These are phyloP conservation scores for Cordyceps militaris DNA, from an alignment of 2,329 filamentous ascomycete genomes.

Conservation along the genomic window DNA sequence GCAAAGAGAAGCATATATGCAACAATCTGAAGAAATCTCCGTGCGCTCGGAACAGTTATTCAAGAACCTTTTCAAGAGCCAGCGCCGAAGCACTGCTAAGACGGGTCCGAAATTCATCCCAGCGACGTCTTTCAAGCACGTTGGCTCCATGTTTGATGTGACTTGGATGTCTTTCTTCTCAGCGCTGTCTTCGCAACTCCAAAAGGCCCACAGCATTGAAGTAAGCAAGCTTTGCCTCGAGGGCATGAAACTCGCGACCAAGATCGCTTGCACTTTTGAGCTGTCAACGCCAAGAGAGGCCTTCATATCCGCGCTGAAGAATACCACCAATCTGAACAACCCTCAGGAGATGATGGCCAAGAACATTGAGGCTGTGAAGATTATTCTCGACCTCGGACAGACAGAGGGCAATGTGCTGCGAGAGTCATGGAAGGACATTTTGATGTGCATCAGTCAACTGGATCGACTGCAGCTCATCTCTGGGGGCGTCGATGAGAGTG, in stretches of 20 bases:
- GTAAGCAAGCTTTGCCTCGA: conserved; percentile 90
- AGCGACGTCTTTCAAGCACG: conserved; percentile 87
- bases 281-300: conserved; percentile 89
- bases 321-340: conserved; percentile 94
- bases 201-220: conserved; percentile 87
- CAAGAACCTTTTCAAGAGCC: conserved; percentile 84
- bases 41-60: conserved; percentile 73
- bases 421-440: conserved; percentile 89
- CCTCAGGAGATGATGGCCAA: conserved; percentile 91
- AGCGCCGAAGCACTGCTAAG: conserved; percentile 71
- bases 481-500: conserved; percentile 86
- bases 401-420: conserved; percentile 86
- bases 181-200: conserved; percentile 84
- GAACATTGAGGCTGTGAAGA: conserved; percentile 90
- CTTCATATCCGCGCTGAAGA: conserved; percentile 86
- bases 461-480: conserved; percentile 93
- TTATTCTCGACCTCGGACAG: conserved; percentile 83
- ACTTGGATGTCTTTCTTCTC: conserved; percentile 99
- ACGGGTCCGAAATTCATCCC: conserved; percentile 72
- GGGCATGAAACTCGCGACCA: conserved; percentile 88
- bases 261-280: conserved; percentile 89
- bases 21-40: conserved; percentile 90
- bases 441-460: conserved; percentile 92
- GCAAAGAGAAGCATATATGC: conserved; percentile 85
- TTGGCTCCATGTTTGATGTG: conserved; percentile 97